phyloP scores from a whole-genome alignment of 148 eudicot genomes.

The Rhododendron molle region DNA sequence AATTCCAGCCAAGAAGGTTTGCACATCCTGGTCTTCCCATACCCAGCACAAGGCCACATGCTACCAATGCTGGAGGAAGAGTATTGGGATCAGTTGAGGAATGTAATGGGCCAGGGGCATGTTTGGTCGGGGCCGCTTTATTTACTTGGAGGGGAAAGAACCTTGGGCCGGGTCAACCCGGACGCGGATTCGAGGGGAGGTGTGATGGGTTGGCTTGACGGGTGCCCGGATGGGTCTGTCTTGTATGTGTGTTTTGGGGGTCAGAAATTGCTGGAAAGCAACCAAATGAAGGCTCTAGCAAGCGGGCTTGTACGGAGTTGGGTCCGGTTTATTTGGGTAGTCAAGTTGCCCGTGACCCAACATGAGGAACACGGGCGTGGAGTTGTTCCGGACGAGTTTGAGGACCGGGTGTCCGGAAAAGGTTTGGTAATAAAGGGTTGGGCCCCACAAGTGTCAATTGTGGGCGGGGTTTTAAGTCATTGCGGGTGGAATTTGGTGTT shows the following conservation, averaged over 20 bases:
- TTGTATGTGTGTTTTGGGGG: constrained; percentile 68
- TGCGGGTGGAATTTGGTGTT: neutral
- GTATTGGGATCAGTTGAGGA: neutral
- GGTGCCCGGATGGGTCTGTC: constrained; percentile 44
- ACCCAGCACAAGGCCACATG: too few species aligned
- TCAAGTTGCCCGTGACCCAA: neutral
- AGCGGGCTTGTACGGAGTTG: constrained; percentile 42
- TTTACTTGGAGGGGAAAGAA: neutral
- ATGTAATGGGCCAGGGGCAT: neutral
- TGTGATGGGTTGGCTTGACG: constrained; percentile 53
- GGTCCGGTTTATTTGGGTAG: neutral
- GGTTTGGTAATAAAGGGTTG: neutral
- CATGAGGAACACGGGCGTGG: neutral
- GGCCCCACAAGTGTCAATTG: neutral
- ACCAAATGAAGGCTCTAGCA: constrained; percentile 55
- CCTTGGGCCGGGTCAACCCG: neutral
- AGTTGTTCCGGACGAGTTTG: neutral
- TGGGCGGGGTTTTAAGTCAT: constrained; percentile 11
- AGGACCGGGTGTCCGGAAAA: neutral
- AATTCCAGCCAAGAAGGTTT: too few species aligned
- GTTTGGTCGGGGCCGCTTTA: neutral
- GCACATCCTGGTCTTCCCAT: too few species aligned
- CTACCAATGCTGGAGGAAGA: neutral
- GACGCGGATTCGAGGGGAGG: neutral
- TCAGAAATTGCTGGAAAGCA: constrained; percentile 39